Evolutionary conservation across 768 basidiomycete genomes (phyloP), one percentile per base, ranked within the genome.

Genomic region (Termitomyces bulborhizus): DNA sequence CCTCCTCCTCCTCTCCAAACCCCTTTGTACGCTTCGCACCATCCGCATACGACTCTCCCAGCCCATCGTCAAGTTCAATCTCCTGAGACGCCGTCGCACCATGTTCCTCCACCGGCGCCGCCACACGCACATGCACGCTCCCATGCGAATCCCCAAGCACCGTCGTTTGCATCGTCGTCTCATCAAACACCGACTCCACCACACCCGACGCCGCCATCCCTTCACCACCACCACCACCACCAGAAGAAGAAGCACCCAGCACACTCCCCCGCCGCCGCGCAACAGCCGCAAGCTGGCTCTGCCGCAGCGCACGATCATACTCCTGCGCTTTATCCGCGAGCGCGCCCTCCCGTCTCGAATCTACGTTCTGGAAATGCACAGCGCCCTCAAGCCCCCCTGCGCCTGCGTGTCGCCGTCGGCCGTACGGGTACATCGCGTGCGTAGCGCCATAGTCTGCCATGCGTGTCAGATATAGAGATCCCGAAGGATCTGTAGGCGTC

Each of bases 401-500:
- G 34, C 58, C 51, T 45, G 57, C 60, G 57, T 63, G 65, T 51
- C 67, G 68, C 44, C 66, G 64, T 55, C 55, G 62, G 59, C 60
- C 64, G 65, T 53, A 73, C 62, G 59, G 67, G 55, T 68, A 44
- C 73, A 74, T 54, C 68, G 74, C 58, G 71, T 79, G 74, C 27
- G 76, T 69, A 21, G 79, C 79, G 58, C 76, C 83, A 55, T 86
- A 72, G 59, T 89, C 83, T 2, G 88, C 86, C 73, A 98, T 84
- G 46, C 90, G 82, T 60, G 80, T 88, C 51, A 98, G 83, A 69
- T 93, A 98, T 12, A 97, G 76, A 2, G 94, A 98, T 12, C 93
- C 88, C 3, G 90, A 81, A 0, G 93, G 93, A 66, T 99, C 95
- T 0, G 84, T 77, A 0, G 96, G 96, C 58, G 83, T 88, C 96